phyloP scores from a whole-genome alignment of 2,329 filamentous ascomycete species.

The Polytolypa hystricis region DNA sequence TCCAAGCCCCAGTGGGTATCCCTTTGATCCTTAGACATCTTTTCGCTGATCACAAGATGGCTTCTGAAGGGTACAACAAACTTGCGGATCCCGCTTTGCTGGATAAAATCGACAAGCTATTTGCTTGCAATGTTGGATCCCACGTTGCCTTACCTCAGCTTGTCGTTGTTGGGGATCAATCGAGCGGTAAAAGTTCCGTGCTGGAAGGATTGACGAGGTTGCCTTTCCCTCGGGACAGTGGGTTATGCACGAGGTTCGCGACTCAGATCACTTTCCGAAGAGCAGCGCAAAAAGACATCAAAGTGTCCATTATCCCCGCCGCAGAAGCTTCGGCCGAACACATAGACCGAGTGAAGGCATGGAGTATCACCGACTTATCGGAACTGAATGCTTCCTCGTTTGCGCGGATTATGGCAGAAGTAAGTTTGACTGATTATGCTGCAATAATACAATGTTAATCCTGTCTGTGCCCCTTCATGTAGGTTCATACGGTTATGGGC shows the following conservation, averaged over 20 bases:
- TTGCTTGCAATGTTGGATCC: conserved; percentile 24
- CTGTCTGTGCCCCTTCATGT: too few relatives aligned
- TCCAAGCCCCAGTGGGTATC: too few relatives aligned
- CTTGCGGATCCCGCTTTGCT: conserved; percentile 18
- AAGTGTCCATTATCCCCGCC: conserved; percentile 28
- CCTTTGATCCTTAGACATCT: too few relatives aligned
- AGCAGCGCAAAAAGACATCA: conserved; percentile 13
- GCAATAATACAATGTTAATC: too few relatives aligned
- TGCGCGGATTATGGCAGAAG: conserved; percentile 17
- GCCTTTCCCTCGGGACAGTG: conserved; percentile 28
- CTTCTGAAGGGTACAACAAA: too few relatives aligned
- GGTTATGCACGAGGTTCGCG: conserved; percentile 33
- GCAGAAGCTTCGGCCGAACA: conserved; percentile 14
- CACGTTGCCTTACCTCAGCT: conserved; percentile 25
- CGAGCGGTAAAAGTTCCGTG: conserved; percentile 25
- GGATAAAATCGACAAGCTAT: conserved; percentile 26
- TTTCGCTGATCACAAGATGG: too few relatives aligned
- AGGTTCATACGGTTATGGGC: conserved; percentile 18
- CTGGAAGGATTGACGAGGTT: conserved; percentile 24
- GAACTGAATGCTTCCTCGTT: conserved; percentile 15
- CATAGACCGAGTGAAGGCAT: conserved; percentile 15
- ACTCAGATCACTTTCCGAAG: conserved; percentile 36
- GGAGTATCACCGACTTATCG: conserved; percentile 14
- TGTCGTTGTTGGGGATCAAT: conserved; percentile 32
- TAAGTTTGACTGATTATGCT: too few relatives aligned